phyloP scores from a whole-genome alignment of 2,329 filamentous ascomycete species.

The Clonostachys rhizophaga region DNA sequence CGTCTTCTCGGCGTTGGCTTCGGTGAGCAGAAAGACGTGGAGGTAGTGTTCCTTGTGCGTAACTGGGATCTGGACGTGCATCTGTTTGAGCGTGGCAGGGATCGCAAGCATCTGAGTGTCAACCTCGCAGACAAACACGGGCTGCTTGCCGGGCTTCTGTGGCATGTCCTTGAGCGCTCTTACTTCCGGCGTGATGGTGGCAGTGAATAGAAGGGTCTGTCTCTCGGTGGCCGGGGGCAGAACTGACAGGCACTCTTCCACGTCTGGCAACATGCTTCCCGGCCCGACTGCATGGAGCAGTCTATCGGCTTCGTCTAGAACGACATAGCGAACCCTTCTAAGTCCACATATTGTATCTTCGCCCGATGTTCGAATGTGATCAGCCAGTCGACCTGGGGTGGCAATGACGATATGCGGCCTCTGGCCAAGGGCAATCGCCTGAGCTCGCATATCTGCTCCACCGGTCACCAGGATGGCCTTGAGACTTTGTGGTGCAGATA shows the following conservation, averaged over 20 bases:
- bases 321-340: constrained; percentile 74
- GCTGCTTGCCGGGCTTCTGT: constrained; percentile 61
- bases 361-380: constrained; percentile 88
- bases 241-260: constrained; percentile 80
- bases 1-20: constrained; percentile 68
- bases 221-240: constrained; percentile 73
- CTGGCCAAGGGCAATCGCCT: constrained; percentile 78
- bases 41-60: constrained; percentile 95
- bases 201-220: constrained; percentile 95
- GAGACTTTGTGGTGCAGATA: constrained; percentile 81
- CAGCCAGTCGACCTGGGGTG: constrained; percentile 86
- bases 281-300: constrained; percentile 68
- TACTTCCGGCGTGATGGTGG: constrained; percentile 90
- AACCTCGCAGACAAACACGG: constrained; percentile 86
- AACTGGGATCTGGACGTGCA: constrained; percentile 81
- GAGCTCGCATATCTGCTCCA: constrained; percentile 85
- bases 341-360: constrained; percentile 85
- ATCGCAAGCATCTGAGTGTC: constrained; percentile 73
- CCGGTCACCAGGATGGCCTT: constrained; percentile 89
- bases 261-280: constrained; percentile 90
- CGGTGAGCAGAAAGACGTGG: constrained; percentile 80
- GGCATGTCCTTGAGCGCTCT: constrained; percentile 78
- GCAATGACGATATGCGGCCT: constrained; percentile 91
- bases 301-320: constrained; percentile 93
- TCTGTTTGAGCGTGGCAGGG: constrained; percentile 76